These are phyloP conservation scores for Cytospora piceicola DNA, from an alignment of 2,329 filamentous ascomycete species.

Conservation along the genomic window DNA sequence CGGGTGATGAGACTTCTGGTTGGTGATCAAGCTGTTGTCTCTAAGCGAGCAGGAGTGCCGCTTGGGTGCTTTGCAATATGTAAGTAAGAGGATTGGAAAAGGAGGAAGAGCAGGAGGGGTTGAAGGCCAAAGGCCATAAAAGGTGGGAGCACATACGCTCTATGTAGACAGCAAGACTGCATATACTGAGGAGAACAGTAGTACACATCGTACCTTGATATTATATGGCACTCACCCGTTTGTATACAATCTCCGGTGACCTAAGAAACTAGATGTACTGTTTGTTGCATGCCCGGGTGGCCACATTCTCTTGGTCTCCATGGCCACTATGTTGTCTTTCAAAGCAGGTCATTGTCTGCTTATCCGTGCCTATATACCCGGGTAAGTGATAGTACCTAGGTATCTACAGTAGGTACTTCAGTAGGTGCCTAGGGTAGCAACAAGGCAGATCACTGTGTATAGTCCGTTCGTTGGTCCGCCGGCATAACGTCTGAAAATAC, in stretches of 20 bases:
- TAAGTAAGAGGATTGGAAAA: not conserved
- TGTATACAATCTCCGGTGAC: not conserved
- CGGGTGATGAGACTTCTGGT: not conserved
- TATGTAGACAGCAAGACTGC: not conserved
- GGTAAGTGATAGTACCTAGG: not conserved
- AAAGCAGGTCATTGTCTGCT: not conserved
- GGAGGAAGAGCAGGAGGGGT: not conserved
- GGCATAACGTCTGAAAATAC: no score
- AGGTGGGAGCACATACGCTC: not conserved
- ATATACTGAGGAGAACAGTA: not conserved
- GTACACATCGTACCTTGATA: not conserved
- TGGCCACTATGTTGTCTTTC: not conserved
- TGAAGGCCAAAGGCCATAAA: not conserved
- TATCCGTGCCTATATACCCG: not conserved
- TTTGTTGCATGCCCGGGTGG: not conserved
- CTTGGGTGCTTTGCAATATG: not conserved
- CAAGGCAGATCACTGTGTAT: no score
- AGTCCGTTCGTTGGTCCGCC: no score
- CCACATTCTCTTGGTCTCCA: not conserved
- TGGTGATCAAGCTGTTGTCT: not conserved
- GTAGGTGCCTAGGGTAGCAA: not conserved
- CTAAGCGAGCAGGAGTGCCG: not conserved
- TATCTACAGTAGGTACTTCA: not conserved
- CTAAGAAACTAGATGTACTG: not conserved
- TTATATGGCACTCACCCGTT: not conserved